Evolutionary conservation across 495 filamentous ascomycete species (phyloP).

Genomic region (Wilcoxina mikolae): DNA sequence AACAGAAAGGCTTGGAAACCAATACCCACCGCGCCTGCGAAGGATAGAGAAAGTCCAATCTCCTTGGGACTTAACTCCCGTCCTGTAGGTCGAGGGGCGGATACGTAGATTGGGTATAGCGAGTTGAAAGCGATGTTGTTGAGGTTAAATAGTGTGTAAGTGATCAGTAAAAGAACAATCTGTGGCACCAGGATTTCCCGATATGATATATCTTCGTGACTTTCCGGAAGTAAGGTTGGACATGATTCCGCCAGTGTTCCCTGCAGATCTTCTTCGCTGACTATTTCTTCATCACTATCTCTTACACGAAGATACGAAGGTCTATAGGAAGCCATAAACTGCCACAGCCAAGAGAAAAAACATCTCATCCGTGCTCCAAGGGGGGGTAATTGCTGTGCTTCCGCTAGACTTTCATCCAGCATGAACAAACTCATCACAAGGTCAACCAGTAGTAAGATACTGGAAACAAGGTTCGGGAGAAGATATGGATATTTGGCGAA

Average conservation of each 20-base stretch:
- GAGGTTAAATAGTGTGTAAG: constrained; percentile 78
- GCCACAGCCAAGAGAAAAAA: constrained; percentile 58
- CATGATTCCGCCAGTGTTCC: constrained; percentile 21
- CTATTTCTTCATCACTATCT: constrained; percentile 28
- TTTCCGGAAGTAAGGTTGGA: constrained; percentile 32
- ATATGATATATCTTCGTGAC: constrained; percentile 29
- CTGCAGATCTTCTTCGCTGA: neutral
- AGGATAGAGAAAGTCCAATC: constrained; percentile 73
- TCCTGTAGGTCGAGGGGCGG: constrained; percentile 56
- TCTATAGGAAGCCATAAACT: constrained; percentile 46
- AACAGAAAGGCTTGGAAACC: constrained; percentile 79
- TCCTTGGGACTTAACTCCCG: constrained; percentile 58
- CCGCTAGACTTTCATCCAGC: constrained; percentile 78
- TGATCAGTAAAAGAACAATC: constrained; percentile 61
- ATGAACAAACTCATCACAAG: constrained; percentile 57
- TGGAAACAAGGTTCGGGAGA: constrained; percentile 63
- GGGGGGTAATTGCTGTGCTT: constrained; percentile 47
- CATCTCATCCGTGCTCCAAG: constrained; percentile 42
- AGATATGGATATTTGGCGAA: constrained; percentile 64
- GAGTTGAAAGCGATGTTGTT: constrained; percentile 81
- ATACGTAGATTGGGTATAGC: constrained; percentile 80
- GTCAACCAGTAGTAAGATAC: constrained; percentile 54
- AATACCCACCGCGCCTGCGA: constrained; percentile 72
- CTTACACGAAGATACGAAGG: constrained; percentile 46
- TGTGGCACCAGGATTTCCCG: constrained; percentile 54